Percentiles rank a stretch among this genome's conserved stretches.
Conservation (phyloP, 345 rosid species). For the Kandelia obovata region DNA sequence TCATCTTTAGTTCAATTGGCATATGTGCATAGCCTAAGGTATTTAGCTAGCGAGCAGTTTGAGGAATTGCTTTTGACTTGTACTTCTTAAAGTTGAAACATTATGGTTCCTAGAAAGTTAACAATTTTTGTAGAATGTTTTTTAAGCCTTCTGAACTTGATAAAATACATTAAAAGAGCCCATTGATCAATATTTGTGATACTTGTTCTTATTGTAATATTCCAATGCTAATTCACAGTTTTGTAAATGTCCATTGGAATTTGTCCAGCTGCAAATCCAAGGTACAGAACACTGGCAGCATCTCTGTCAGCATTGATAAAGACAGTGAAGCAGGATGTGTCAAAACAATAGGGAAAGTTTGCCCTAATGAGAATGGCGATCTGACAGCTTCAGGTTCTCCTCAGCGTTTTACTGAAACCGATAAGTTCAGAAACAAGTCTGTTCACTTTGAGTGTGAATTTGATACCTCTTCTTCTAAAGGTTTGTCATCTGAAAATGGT, state of each 20-base stretch:
- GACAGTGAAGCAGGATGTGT: constrained; percentile 35
- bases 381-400: constrained; percentile 20
- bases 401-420: constrained; percentile 27
- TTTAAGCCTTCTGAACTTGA: too few relatives aligned
- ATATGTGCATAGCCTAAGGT: too few relatives aligned
- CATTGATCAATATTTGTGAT: too few relatives aligned
- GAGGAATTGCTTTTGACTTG: too few relatives aligned
- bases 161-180: too few relatives aligned
- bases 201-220: too few relatives aligned
- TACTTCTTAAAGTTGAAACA: too few relatives aligned
- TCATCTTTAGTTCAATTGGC: constrained; percentile 1
- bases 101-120: too few relatives aligned
- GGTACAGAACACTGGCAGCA: constrained; percentile 26
- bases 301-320: constrained; percentile 36
- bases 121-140: too few relatives aligned
- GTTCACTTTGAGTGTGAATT: constrained; percentile 54
- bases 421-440: constrained; percentile 43
- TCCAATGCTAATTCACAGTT: too few relatives aligned
- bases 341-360: constrained; percentile 24
- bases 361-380: constrained; percentile 11
- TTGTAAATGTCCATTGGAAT: neutral
- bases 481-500: constrained; percentile 36
- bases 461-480: constrained; percentile 40
- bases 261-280: constrained; percentile 45
- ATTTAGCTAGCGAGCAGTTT: too few relatives aligned